A percentile compares a stretch with the other conserved stretches of the same genome.
These are phyloP conservation scores for Senecio squalidus DNA, from an alignment of 140 eudicot genomes.

Conservation along the genomic window DNA sequence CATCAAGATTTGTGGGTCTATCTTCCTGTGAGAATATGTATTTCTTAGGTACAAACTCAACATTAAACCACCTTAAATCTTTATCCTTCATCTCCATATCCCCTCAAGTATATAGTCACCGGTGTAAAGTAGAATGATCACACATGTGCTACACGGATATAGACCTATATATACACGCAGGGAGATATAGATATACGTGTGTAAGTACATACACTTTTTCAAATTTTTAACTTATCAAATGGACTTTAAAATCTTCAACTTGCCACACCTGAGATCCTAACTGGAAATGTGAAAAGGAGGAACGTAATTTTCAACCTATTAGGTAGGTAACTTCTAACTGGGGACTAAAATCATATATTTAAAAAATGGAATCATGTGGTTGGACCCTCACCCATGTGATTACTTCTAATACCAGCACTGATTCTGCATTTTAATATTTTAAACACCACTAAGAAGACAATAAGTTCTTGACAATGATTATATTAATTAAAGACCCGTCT, in stretches of 20 bases:
- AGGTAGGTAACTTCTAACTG: background rate
- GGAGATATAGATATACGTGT: background rate
- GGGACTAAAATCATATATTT: background rate
- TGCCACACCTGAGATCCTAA: background rate
- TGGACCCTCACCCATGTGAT: slow-evolving; percentile 6
- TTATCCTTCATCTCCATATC: slow-evolving; percentile 8
- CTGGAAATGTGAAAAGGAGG: background rate
- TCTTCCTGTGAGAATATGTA: slow-evolving; percentile 38
- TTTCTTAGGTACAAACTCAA: slow-evolving; percentile 29
- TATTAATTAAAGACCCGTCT: background rate
- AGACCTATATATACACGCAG: background rate
- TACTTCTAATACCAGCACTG: slow-evolving; percentile 2
- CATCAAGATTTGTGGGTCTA: slow-evolving; percentile 39
- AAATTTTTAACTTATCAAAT: background rate
- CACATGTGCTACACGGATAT: too few species aligned
- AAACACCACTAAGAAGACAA: slow-evolving; percentile 1
- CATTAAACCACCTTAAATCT: slow-evolving; percentile 29
- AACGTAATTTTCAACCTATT: background rate
- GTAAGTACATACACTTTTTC: background rate
- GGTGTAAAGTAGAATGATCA: background rate
- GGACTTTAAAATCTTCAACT: background rate
- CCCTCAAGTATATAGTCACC: background rate
- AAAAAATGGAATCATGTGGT: background rate
- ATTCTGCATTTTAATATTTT: slow-evolving; percentile 10
- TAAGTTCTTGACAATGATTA: background rate